Evolutionary conservation across 164 flowering plant genomes (phyloP).

Genomic region (Chloranthus sessilifolius): DNA sequence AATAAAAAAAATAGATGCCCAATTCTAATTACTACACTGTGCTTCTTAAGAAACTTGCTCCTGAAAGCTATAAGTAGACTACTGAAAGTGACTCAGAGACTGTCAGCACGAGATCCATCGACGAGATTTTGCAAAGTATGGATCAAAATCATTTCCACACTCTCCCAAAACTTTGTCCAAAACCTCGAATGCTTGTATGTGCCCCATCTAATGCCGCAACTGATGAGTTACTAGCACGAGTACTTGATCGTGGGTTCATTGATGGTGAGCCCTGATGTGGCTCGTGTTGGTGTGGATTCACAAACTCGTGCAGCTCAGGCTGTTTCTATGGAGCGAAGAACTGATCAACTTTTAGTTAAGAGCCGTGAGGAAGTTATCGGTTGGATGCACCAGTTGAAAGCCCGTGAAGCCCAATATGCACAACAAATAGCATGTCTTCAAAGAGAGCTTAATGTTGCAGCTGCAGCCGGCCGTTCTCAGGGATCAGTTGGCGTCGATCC

Average conservation of each 20-base stretch:
- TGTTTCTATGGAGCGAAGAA: constrained; percentile 96
- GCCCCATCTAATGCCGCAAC: constrained; percentile 99
- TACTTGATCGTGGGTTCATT: constrained; percentile 95
- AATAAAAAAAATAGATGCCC: no score
- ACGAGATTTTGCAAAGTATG: constrained; percentile 92
- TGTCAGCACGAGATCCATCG: constrained; percentile 67
- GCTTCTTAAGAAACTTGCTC: constrained; percentile 85
- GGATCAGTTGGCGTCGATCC: constrained; percentile 99
- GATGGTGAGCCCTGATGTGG: constrained; percentile 99
- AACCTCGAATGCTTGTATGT: constrained; percentile 97
- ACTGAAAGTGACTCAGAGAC: constrained; percentile 55
- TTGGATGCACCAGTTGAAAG: constrained; percentile 70
- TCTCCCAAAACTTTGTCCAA: constrained; percentile 89
- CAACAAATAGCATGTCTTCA: constrained; percentile 70
- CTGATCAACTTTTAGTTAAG: constrained; percentile 74
- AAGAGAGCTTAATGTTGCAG: constrained; percentile 70
- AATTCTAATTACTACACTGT: constrained; percentile 83
- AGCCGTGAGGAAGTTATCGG: constrained; percentile 63
- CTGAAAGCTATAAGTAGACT: constrained; percentile 79
- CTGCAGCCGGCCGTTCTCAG: constrained; percentile 71
- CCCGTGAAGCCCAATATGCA: constrained; percentile 59
- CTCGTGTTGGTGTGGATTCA: constrained; percentile 94
- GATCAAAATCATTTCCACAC: constrained; percentile 88
- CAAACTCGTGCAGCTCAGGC: constrained; percentile 98
- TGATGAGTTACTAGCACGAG: constrained; percentile 91